Evolutionary conservation across 2,329 filamentous ascomycete genomes (phyloP).

Genomic region (Aspergillus novofumigatus): DNA sequence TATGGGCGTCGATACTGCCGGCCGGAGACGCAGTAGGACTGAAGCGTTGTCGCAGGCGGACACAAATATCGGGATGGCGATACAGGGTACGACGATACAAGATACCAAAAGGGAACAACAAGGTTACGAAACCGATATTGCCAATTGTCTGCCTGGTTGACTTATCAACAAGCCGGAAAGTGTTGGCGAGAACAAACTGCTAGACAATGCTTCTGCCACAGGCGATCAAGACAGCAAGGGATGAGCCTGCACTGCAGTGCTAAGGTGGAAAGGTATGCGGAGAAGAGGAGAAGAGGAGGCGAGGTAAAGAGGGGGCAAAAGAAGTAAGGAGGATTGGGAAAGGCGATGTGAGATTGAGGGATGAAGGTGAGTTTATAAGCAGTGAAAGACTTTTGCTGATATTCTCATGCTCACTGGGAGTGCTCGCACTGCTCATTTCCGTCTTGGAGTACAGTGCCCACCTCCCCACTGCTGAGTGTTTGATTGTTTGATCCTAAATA

Average conservation of each 20-base stretch:
- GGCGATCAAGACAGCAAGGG: conserved; percentile 3
- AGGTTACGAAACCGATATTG: conserved; percentile 13
- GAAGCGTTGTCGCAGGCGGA: conserved; percentile 6
- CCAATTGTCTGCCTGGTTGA: conserved; percentile 9
- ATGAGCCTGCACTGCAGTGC: background rate
- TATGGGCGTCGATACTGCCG: conserved; percentile 6
- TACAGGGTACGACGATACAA: background rate
- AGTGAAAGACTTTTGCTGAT: background rate
- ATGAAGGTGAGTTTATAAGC: background rate
- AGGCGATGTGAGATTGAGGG: background rate
- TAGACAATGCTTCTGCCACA: conserved; percentile 1
- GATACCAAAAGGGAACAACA: background rate
- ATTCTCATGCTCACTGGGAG: background rate
- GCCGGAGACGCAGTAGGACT: background rate
- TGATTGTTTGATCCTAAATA: background rate
- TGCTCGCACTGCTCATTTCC: background rate
- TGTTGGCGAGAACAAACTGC: background rate
- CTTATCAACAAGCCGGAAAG: conserved; percentile 12
- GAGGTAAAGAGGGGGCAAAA: background rate
- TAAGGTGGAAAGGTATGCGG: background rate
- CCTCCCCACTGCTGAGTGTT: background rate
- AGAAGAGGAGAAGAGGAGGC: background rate
- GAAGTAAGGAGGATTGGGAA: background rate
- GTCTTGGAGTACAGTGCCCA: background rate
- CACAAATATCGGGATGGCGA: conserved; percentile 10